Conservation (phyloP, 768 basidiomycete genomes). For the Sporobolomyces phaffii region DNA sequence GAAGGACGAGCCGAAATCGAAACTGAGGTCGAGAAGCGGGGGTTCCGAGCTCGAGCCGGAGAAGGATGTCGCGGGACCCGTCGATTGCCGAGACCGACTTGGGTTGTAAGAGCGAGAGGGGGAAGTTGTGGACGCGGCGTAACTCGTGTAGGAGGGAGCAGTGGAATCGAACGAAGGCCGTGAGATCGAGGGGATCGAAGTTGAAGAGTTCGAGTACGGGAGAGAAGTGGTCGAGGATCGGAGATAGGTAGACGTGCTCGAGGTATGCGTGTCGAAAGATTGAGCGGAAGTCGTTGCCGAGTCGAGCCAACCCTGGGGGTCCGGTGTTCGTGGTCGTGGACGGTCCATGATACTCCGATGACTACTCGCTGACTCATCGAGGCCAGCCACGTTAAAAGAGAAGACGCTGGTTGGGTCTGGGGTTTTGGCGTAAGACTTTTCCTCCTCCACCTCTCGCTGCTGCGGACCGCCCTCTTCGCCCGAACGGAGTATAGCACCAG, state of each 20-base stretch:
- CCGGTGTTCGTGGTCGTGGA: slow-evolving; percentile 24
- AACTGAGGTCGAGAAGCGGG: slow-evolving; percentile 26
- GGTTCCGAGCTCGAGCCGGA: neutral
- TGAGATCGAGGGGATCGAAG: slow-evolving; percentile 5
- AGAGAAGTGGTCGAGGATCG: slow-evolving; percentile 2
- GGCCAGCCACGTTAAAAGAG: neutral
- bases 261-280: neutral
- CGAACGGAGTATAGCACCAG: neutral
- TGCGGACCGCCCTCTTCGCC: neutral
- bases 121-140: neutral
- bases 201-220: neutral
- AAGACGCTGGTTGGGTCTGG: neutral
- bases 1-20: slow-evolving; percentile 30
- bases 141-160: neutral
- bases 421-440: neutral
- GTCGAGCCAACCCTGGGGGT: slow-evolving; percentile 5
- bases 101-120: neutral
- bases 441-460: neutral
- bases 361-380: neutral
- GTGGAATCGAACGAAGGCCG: slow-evolving; percentile 23
- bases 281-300: neutral
- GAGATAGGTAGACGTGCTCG: neutral
- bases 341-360: slow-evolving; percentile 14
- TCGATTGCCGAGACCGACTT: neutral
- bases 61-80: neutral